Evolutionary conservation across 2,329 filamentous ascomycete genomes (phyloP), one percentile per base, ranked within the genome.

Genomic region (Neofusicoccum laricinum): DNA sequence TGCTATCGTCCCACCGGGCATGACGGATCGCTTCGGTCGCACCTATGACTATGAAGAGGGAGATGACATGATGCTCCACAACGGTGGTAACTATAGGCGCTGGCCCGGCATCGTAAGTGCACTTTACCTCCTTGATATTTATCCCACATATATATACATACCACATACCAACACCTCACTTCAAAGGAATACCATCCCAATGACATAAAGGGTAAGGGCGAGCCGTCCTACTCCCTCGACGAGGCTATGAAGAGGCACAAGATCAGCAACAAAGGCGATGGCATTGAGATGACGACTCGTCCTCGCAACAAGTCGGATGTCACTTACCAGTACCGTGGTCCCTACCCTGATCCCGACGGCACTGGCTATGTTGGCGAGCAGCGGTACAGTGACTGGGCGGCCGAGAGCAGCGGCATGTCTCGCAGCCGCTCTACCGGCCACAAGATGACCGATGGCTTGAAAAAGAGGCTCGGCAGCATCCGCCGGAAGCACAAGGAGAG

Each of bases 171-270:
- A 19, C 25, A 50, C 0, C 49, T 70, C 11, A 10, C 51, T 21
- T 50, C 40, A 6, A 61, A 80, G 77, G 70, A 85, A 69, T 95
- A 96, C 75, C 85, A 86, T 64, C 88, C 89, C 5, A 86, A 90
- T 49, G 92, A 96, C 71, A 83, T 91, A 67, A 93, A 94, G 76
- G 92, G 91, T 71, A 92, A 95, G 77, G 90, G 90, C 49, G 90
- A 94, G 73, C 90, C 91, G 2, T 87, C 85, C 2, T 95, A 85
- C 77, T 86, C 87, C 7, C 83, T 90, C 38, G 91, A 94, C 70
- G 85, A 85, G 67, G 85, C 86, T 1, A 77, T 88, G 21, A 90
- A 90, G 74, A 83, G 85, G 30, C 82, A 86, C 72, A 85, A 84
- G 71, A 74, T 73, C 58, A 69, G 75, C 64, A 66, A 70, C n/a